These are phyloP conservation scores for Backusella morwellensis DNA, from an alignment of 192 early-diverging fungal species.

Conservation along the genomic window DNA sequence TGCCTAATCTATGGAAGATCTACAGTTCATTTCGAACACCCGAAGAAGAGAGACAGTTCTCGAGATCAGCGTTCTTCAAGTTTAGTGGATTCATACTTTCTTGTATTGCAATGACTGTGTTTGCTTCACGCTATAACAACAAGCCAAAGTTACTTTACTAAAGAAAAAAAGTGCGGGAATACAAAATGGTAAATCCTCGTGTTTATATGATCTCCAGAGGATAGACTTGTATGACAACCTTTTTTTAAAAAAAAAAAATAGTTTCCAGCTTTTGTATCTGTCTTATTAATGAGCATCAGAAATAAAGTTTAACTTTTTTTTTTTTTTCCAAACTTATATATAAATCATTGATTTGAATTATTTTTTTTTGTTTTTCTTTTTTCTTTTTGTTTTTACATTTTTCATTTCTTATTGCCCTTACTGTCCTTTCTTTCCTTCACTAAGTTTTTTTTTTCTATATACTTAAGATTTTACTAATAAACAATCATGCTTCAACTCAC, in stretches of 20 bases:
- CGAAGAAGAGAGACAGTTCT: conserved; percentile 57
- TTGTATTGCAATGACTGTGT: conserved; percentile 52
- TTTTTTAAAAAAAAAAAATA: too few species aligned
- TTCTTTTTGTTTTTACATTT: neutral
- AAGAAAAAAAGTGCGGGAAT: neutral
- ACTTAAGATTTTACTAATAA: neutral
- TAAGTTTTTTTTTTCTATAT: neutral
- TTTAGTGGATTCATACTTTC: conserved; percentile 57
- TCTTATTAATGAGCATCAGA: neutral
- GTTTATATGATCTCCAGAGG: neutral
- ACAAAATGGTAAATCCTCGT: conserved; percentile 1
- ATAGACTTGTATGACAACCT: neutral
- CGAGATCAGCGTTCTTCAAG: conserved; percentile 58
- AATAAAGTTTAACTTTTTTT: neutral
- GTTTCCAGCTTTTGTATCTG: neutral
- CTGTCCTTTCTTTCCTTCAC: neutral
- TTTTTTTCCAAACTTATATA: neutral
- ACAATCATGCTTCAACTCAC: neutral
- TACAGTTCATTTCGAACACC: conserved; percentile 57
- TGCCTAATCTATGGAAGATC: conserved; percentile 57
- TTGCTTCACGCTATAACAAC: conserved; percentile 28
- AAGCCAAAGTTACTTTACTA: conserved; percentile 20
- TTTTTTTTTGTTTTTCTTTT: neutral
- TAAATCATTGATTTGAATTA: neutral
- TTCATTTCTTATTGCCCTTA: neutral